phyloP scores from a whole-genome alignment of 139 green algal species.

The Prasinococcaceae sp. region DNA sequence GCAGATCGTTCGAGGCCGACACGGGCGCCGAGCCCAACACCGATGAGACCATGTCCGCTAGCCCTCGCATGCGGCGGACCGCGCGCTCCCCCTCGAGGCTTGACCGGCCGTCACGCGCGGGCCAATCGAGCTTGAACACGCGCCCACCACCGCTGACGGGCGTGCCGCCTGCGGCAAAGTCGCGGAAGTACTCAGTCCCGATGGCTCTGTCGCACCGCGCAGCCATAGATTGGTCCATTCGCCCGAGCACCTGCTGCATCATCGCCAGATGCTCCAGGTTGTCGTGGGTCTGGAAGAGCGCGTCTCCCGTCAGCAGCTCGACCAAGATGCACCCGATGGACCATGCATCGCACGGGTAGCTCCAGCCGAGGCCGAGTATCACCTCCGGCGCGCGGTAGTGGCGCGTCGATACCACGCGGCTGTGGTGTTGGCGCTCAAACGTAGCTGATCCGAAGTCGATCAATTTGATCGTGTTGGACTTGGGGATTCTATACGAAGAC shows the following conservation, averaged over 20 bases:
- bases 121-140: too few relatives aligned
- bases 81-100: too few relatives aligned
- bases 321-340: slow-evolving; percentile 88
- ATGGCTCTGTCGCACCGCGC: too few relatives aligned
- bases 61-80: too few relatives aligned
- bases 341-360: slow-evolving; percentile 87
- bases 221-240: too few relatives aligned
- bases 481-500: slow-evolving; percentile 36
- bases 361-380: slow-evolving; percentile 85
- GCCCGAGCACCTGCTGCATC: slow-evolving; percentile 84
- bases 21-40: too few relatives aligned
- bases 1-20: slow-evolving; percentile 16
- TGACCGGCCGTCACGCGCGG: too few relatives aligned
- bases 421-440: slow-evolving; percentile 86
- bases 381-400: slow-evolving; percentile 94
- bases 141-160: too few relatives aligned
- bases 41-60: too few relatives aligned
- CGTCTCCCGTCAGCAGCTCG: slow-evolving; percentile 77
- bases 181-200: too few relatives aligned
- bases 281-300: slow-evolving; percentile 93
- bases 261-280: slow-evolving; percentile 97
- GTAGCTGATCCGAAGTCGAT: slow-evolving; percentile 97
- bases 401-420: slow-evolving; percentile 65
- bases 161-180: too few relatives aligned
- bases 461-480: slow-evolving; percentile 49